Evolutionary conservation across 2,329 filamentous ascomycete species (phyloP).

Genomic region (Raffaelea ambrosiae): DNA sequence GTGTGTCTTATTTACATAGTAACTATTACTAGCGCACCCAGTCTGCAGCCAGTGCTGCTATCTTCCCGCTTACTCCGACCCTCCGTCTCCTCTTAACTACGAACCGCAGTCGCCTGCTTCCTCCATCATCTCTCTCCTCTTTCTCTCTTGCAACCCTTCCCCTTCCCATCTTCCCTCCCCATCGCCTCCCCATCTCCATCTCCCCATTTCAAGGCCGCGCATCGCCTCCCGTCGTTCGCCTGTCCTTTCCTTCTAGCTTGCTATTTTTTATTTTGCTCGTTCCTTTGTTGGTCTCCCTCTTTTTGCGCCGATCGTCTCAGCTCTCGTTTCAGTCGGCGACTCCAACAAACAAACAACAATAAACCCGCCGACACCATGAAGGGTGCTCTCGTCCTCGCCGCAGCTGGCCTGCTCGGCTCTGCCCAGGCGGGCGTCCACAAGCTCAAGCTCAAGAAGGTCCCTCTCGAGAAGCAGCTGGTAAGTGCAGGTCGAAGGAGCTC

Average conservation of each 20-base stretch:
- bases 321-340: neutral
- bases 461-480: slow-evolving; percentile 85
- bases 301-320: neutral
- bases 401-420: slow-evolving; percentile 72
- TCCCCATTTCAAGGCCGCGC: slow-evolving; percentile 2
- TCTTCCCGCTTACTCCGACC: neutral
- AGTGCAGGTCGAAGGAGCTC: too few species aligned
- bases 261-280: neutral
- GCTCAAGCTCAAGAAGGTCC: slow-evolving; percentile 96
- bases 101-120: too few species aligned
- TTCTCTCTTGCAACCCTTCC: neutral
- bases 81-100: neutral
- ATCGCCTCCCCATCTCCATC: neutral
- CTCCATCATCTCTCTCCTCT: neutral
- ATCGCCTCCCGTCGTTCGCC: slow-evolving; percentile 1
- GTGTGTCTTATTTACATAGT: too few species aligned
- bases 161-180: slow-evolving; percentile 1
- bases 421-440: slow-evolving; percentile 84
- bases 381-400: slow-evolving; percentile 63
- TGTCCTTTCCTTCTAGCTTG: slow-evolving; percentile 2
- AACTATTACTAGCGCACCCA: neutral
- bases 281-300: neutral
- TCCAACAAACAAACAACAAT: neutral
- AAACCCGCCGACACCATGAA: slow-evolving; percentile 61
- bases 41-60: too few species aligned